These are phyloP conservation scores for Microdochium bolleyi DNA, from an alignment of 2,329 filamentous ascomycete genomes.

Conservation along the genomic window DNA sequence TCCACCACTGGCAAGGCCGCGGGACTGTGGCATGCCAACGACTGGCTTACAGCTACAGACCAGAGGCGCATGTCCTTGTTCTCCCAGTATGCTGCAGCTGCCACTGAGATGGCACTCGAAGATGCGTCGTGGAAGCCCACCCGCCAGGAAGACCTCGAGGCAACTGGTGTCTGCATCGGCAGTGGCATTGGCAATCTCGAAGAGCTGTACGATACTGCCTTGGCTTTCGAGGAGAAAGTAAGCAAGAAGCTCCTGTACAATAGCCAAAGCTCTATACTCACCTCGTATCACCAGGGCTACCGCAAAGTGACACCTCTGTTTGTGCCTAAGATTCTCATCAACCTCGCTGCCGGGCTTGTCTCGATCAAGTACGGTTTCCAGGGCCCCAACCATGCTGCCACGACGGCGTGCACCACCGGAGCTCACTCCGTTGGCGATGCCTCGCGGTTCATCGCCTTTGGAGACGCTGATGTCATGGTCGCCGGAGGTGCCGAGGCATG, in stretches of 20 bases:
- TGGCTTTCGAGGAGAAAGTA: constrained; percentile 68
- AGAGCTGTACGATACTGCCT: constrained; percentile 76
- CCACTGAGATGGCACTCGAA: constrained; percentile 74
- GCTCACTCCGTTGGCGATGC: constrained; percentile 93
- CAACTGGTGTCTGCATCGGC: constrained; percentile 84
- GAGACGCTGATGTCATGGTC: constrained; percentile 91
- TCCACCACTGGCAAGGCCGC: constrained; percentile 31
- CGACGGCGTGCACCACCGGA: constrained; percentile 93
- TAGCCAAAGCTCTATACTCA: not conserved
- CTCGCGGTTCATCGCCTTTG: constrained; percentile 81
- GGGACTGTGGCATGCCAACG: constrained; percentile 39
- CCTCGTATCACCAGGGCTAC: constrained; percentile 58
- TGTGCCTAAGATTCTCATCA: constrained; percentile 87
- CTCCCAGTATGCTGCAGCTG: constrained; percentile 83
- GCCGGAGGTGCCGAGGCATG: constrained; percentile 94
- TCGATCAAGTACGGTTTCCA: constrained; percentile 87
- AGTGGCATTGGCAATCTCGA: constrained; percentile 94
- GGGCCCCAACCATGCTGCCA: constrained; percentile 87
- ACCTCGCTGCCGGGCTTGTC: constrained; percentile 88
- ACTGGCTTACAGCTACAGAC: constrained; percentile 46
- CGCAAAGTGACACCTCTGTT: constrained; percentile 90
- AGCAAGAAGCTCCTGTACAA: constrained; percentile 17
- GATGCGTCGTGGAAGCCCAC: constrained; percentile 72
- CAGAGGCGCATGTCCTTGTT: constrained; percentile 82
- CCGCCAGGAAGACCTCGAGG: constrained; percentile 55